A percentile compares a stretch with the other conserved stretches of the same genome.
Conservation (phyloP, 352 stramenopile genomes). For the Peronospora farinosa region DNA sequence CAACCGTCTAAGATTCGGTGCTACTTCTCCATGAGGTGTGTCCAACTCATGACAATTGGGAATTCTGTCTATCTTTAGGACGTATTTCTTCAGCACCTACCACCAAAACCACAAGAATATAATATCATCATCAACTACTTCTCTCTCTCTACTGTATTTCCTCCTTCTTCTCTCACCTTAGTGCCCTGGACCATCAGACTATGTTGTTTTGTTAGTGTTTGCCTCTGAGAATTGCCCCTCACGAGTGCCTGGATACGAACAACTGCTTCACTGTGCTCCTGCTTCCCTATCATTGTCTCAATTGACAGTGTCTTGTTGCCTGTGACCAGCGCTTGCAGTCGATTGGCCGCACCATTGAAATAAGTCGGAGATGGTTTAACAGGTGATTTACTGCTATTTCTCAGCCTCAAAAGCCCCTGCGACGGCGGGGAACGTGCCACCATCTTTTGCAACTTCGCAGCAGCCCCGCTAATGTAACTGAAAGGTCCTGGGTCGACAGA, state of each 20-base stretch:
- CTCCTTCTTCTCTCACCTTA: conserved; percentile 37
- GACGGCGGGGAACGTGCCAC: conserved; percentile 17
- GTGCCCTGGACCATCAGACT: conserved; percentile 64
- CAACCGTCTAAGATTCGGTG: conserved; percentile 75
- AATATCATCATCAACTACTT: not conserved
- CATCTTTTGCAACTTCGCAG: conserved; percentile 36
- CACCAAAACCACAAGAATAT: not conserved
- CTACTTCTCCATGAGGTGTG: conserved; percentile 54
- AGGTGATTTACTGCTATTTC: conserved; percentile 10
- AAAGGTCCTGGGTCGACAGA: conserved; percentile 7
- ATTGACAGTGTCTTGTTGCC: conserved; percentile 21
- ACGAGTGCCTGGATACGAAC: conserved; percentile 69
- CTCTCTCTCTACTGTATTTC: not conserved
- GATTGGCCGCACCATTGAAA: conserved; percentile 33
- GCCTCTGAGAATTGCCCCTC: conserved; percentile 47
- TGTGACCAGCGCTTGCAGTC: conserved; percentile 34
- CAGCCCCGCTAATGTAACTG: conserved; percentile 31
- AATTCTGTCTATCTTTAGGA: conserved; percentile 79
- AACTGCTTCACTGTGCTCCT: conserved; percentile 39
- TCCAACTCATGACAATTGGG: conserved; percentile 70
- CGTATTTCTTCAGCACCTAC: conserved; percentile 75
- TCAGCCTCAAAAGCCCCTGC: conserved; percentile 7
- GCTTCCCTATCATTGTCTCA: conserved; percentile 9
- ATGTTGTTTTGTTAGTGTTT: conserved; percentile 40
- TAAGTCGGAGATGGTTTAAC: conserved; percentile 19